Base-by-base conservation (phyloP, 2,329 filamentous ascomycete genomes). In the Diplodia scrobiculata region DNA sequence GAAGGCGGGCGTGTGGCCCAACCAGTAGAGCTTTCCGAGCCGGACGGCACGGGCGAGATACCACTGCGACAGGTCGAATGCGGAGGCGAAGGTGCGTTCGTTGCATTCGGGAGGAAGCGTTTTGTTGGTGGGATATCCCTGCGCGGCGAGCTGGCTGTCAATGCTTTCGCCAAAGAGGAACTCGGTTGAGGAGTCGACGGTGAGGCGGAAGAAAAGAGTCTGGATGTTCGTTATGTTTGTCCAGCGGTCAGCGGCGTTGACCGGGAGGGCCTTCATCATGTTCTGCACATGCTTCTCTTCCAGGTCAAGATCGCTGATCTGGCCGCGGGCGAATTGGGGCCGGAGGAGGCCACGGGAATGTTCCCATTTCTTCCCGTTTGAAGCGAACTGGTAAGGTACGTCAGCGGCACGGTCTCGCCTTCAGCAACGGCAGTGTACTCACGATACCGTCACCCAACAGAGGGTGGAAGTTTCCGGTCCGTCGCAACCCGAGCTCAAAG, bases 231-330 rank as follows among this genome's bases (percentile, higher is more conserved):
- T 70, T 2, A 75, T 76, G 14, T 79, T 29, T 1, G 68, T 32
- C 76, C 75, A 75, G 54, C 87, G 82, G 66, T 84, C 29, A 9
- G 29, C 78, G 0, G 73, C 73, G 51, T 55, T 58, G 21, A 45
- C 19, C 0, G 87, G 86, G 9, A 91, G 81, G 21, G 82, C 81
- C n/a, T 80, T 78, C 29, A 90, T 79, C 66, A 91, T 77, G 29
- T 83, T 79, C 36, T 80, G 75, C 17, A 89, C 79, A 75, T 90
- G 87, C 2, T 73, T 76, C 70, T 90, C 87, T 63, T 89, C 87
- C 1, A 84, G 85, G 0, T 79, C 76, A 5, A 86, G 73, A 70
- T 86, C 82, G 4, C 79, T 81, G 11, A 86, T 79, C 68, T 86
- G 84, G 10, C 80, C 79, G 9, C 82, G 76, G 0, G 77, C 79